Evolutionary conservation across 2,329 filamentous ascomycete species (phyloP).

Genomic region (Diaporthe batatas): DNA sequence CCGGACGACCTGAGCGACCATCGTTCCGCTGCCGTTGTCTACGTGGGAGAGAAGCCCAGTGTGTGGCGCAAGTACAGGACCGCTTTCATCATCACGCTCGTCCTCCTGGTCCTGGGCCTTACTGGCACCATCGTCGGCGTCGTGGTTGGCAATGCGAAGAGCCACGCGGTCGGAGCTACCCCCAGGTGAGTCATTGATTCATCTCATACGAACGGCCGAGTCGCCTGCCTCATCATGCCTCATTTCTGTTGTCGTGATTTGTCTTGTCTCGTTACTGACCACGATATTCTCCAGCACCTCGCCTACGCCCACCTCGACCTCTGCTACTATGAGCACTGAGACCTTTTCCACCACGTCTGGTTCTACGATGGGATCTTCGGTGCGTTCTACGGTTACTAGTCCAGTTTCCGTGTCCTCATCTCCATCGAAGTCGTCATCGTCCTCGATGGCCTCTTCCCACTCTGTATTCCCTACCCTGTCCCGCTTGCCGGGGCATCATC

Average conservation of each 20-base stretch:
- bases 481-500: not conserved
- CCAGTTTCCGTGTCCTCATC: not conserved
- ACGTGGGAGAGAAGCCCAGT: conserved; percentile 31
- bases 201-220: not conserved
- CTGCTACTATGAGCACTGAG: not conserved
- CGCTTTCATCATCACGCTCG: conserved; percentile 16
- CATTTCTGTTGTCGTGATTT: not conserved
- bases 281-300: not conserved
- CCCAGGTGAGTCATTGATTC: not conserved
- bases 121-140: conserved; percentile 33
- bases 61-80: conserved; percentile 28
- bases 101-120: conserved; percentile 11
- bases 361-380: conserved; percentile 6
- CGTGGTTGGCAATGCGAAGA: conserved; percentile 4
- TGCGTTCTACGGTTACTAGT: conserved; percentile 11
- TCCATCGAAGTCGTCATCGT: not conserved
- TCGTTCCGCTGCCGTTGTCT: conserved; percentile 34
- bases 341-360: conserved; percentile 16
- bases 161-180: not conserved
- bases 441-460: not conserved
- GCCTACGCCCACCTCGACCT: not conserved
- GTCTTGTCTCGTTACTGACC: not conserved
- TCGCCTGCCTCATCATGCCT: no score
- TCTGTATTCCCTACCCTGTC: conserved; percentile 1
- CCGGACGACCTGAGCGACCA: conserved; percentile 39